Percentiles rank a stretch among this genome's conserved stretches.
These are phyloP conservation scores for Trichoderma guizhouense DNA, from an alignment of 2,329 filamentous ascomycete genomes.

Conservation along the genomic window DNA sequence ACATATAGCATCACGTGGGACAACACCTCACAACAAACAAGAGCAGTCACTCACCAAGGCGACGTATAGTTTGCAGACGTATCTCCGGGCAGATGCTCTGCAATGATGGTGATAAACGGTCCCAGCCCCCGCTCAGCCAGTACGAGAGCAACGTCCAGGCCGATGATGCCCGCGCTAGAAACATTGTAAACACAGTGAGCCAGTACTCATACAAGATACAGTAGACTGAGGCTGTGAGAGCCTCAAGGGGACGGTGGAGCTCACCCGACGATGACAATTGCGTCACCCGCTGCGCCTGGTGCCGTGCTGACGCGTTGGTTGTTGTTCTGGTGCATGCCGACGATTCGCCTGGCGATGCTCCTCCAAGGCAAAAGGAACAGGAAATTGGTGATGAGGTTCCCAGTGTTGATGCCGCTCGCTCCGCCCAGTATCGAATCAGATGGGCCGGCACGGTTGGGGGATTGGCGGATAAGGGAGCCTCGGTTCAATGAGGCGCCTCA, in stretches of 20 bases:
- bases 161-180: conserved; percentile 37
- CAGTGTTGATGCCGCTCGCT: background rate
- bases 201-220: background rate
- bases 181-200: background rate
- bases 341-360: conserved; percentile 9
- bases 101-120: conserved; percentile 35
- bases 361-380: background rate
- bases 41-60: conserved; percentile 32
- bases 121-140: conserved; percentile 35
- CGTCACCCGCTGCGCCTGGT: conserved; percentile 8
- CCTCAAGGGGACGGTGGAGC: background rate
- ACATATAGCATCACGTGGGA: background rate
- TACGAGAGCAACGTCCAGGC: conserved; percentile 38
- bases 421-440: conserved; percentile 12
- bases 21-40: background rate
- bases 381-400: background rate
- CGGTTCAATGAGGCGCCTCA: background rate
- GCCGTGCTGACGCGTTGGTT: conserved; percentile 6
- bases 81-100: conserved; percentile 41
- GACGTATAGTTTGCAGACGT: conserved; percentile 39
- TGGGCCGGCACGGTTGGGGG: background rate
- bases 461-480: conserved; percentile 8
- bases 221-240: background rate
- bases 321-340: conserved; percentile 12
- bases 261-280: conserved; percentile 28